Evolutionary conservation across 2,329 filamentous ascomycete species (phyloP).

Genomic region (Rhinocladiella mackenziei): DNA sequence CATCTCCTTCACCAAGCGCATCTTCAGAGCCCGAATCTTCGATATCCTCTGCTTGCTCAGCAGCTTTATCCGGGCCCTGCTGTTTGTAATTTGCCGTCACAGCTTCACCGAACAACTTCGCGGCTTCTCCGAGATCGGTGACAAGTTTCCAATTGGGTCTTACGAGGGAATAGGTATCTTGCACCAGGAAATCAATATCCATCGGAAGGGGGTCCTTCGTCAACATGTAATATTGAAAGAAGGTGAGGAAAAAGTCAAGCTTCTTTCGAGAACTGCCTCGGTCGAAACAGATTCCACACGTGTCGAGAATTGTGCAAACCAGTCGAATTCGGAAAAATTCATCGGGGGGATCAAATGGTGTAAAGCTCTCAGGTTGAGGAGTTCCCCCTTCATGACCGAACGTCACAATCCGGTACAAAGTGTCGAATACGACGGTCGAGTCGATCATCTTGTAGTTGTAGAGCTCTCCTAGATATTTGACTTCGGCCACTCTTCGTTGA

Average conservation of each 20-base stretch:
- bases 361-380: conserved; percentile 72
- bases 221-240: conserved; percentile 90
- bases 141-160: conserved; percentile 91
- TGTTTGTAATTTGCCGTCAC: conserved; percentile 84
- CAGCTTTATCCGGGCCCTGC: conserved; percentile 63
- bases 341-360: conserved; percentile 78
- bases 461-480: conserved; percentile 92
- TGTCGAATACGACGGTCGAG: conserved; percentile 91
- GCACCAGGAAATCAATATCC: conserved; percentile 95
- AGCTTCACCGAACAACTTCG: conserved; percentile 78
- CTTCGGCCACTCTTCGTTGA: conserved; percentile 87
- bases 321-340: conserved; percentile 95
- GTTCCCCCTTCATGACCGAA: conserved; percentile 83
- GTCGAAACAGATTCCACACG: conserved; percentile 93
- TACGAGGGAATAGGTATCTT: conserved; percentile 81
- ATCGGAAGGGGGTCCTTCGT: conserved; percentile 87
- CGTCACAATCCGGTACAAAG: conserved; percentile 87
- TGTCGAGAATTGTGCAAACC: conserved; percentile 84
- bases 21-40: conserved; percentile 73
- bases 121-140: conserved; percentile 74
- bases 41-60: conserved; percentile 69
- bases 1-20: conserved; percentile 58
- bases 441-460: conserved; percentile 98
- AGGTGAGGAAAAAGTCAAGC: conserved; percentile 92
- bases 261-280: conserved; percentile 93